Evolutionary conservation across 768 basidiomycete species (phyloP).

Genomic region (Crassisporium funariophilum): DNA sequence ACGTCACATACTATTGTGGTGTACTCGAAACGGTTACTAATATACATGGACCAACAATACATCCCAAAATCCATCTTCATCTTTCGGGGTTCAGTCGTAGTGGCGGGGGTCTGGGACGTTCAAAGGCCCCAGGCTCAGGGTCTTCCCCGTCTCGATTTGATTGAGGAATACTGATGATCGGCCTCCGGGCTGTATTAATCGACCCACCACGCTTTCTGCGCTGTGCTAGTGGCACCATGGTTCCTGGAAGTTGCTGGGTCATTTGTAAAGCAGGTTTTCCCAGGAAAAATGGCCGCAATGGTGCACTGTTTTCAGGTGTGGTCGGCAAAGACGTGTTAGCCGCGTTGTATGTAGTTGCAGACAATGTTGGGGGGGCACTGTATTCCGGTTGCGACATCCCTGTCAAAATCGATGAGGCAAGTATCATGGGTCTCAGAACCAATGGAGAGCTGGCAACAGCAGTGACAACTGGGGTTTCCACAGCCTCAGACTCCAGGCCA

Average conservation of each 20-base stretch:
- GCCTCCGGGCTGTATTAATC: conserved; percentile 26
- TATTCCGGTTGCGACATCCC: conserved; percentile 6
- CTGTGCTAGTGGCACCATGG: conserved; percentile 31
- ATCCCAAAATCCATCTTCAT: neutral
- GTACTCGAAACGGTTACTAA: neutral
- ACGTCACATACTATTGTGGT: conserved; percentile 25
- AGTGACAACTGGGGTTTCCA: conserved; percentile 5
- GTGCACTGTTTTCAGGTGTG: conserved; percentile 8
- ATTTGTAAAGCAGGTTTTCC: conserved; percentile 30
- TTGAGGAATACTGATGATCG: conserved; percentile 33
- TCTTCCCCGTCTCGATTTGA: conserved; percentile 20
- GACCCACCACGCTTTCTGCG: conserved; percentile 25
- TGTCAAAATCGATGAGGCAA: conserved; percentile 16
- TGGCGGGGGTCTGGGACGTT: conserved; percentile 47
- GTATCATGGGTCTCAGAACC: conserved; percentile 28
- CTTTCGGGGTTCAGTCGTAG: conserved; percentile 5
- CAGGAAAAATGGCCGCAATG: conserved; percentile 36
- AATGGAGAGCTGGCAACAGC: conserved; percentile 7
- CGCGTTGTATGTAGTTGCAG: neutral
- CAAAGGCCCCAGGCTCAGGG: conserved; percentile 30
- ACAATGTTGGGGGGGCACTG: neutral
- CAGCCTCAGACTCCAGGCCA: conserved; percentile 1
- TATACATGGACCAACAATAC: neutral
- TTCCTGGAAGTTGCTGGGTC: conserved; percentile 24
- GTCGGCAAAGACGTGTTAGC: neutral